Percentiles rank a stretch among this genome's conserved stretches.
phyloP scores from a whole-genome alignment of 768 basidiomycete genomes.

The Hygrophoropsis aurantiaca region DNA sequence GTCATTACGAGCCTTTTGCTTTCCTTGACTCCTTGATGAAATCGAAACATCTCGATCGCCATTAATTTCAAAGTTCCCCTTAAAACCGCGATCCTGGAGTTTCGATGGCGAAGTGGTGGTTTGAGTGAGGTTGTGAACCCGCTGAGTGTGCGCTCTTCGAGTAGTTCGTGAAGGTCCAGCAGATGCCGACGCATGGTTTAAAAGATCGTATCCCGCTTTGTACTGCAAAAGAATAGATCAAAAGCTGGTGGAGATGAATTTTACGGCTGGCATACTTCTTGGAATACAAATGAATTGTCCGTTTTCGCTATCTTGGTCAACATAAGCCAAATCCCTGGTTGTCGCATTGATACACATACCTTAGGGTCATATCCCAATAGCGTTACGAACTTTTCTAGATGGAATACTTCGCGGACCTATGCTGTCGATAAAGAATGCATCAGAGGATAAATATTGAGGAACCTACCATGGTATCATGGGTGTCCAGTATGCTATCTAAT shows the following conservation, averaged over 20 bases:
- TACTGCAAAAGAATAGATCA: conserved; percentile 39
- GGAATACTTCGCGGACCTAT: conserved; percentile 85
- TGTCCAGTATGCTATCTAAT: conserved; percentile 57
- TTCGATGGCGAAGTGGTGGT: conserved; percentile 18
- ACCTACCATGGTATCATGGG: conserved; percentile 76
- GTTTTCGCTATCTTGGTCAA: conserved; percentile 60
- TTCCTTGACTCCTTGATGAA: conserved; percentile 31
- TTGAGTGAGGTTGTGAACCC: conserved; percentile 42
- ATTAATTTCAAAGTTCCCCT: not conserved
- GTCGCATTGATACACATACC: conserved; percentile 36
- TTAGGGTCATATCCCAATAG: conserved; percentile 77
- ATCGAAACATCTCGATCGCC: conserved; percentile 5
- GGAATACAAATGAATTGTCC: conserved; percentile 72
- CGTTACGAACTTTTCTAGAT: conserved; percentile 78
- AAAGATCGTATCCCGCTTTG: conserved; percentile 60
- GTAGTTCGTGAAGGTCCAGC: conserved; percentile 59
- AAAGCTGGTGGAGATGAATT: conserved; percentile 1
- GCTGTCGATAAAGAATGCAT: conserved; percentile 4
- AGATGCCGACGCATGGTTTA: conserved; percentile 43
- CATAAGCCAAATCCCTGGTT: conserved; percentile 1
- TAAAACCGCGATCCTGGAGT: not conserved
- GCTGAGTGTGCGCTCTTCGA: conserved; percentile 56
- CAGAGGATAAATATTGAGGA: conserved; percentile 2
- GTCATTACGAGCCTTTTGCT: conserved; percentile 26
- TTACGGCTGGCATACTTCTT: conserved; percentile 50